Percentiles rank a stretch among this genome's conserved stretches.
Evolutionary conservation across 768 basidiomycete species (phyloP).

Genomic region (Ramaria rubella): DNA sequence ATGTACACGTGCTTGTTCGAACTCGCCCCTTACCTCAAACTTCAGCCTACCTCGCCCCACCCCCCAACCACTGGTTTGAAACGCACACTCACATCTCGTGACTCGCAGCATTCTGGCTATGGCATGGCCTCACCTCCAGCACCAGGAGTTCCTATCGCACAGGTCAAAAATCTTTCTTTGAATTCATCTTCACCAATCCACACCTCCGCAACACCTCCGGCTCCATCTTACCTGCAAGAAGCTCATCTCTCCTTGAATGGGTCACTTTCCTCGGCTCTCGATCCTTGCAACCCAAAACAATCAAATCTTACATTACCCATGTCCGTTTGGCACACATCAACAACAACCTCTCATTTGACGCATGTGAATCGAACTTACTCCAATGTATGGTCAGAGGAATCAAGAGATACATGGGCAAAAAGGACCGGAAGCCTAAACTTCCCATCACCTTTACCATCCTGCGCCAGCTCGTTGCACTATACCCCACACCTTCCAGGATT

Average conservation of each 20-base stretch:
- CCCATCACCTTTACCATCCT: constrained; percentile 25
- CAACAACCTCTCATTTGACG: constrained; percentile 18
- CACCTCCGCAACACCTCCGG: constrained; percentile 6
- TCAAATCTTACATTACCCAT: too few species aligned
- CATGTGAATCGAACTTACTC: too few species aligned
- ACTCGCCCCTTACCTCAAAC: constrained; percentile 20
- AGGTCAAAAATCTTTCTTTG: too few species aligned
- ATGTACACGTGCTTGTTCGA: constrained; percentile 20
- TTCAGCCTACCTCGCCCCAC: constrained; percentile 13
- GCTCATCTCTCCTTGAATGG: constrained; percentile 17
- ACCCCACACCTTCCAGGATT: too few species aligned
- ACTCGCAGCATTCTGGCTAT: constrained; percentile 14
- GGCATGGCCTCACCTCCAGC: too few species aligned
- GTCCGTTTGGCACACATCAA: too few species aligned
- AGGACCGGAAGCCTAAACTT: too few species aligned
- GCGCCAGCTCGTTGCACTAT: constrained; percentile 1
- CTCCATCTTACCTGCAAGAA: constrained; percentile 6
- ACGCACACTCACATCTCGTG: constrained; percentile 11
- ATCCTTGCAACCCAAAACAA: too few species aligned
- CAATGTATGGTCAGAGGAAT: constrained; percentile 23
- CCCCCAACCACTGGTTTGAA: too few species aligned
- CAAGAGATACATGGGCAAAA: too few species aligned
- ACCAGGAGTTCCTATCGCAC: constrained; percentile 27
- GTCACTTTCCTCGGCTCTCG: constrained; percentile 18
- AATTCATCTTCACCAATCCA: too few species aligned